Base-by-base conservation (phyloP, 2,329 filamentous ascomycete species). In the Alternaria brassicicola region DNA sequence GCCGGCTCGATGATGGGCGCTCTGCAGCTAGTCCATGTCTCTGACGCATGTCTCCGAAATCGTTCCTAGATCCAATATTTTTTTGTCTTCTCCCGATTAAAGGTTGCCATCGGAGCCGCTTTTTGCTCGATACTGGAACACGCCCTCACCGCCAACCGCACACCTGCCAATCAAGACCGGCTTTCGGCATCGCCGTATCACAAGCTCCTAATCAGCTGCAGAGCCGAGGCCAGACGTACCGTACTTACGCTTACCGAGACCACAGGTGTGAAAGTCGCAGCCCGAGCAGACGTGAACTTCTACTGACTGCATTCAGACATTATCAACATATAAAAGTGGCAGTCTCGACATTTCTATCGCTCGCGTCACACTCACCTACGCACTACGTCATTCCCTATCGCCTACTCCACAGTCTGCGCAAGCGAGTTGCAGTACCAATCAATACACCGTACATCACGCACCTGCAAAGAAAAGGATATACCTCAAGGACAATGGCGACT, bases 401-500 rank as follows among this genome's bases (percentile, higher is more conserved):
- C 55, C 62, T 47, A 47, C 43, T 58, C 60, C 59, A 56, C 31
- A 51, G 50, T 45, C 36, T 41, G 54, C 53, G 43, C 35, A 48
- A 58, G 45, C 58, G 52, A 42, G 50, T 50, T 38, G 28, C 52
- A 36, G 57, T 55, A 21, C 48, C 52, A 8, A 57, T 43, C 59
- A 31, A 58, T 60, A 51, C 55, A 41, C 51, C 47, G 12, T 49
- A 42, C 54, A 56, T 12, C 41, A 41, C 21, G 49, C 30, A 33
- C 25, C 42, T 42, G 8, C 47, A 47, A 53, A 26, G 12, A 38
- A 63, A 45, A 56, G 15, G 47, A 25, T 33, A 39, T 15, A 54
- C 45, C 36, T 57, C 42, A 28, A 69, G 63, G 62, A 74, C 59
- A 64, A 84, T 84, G 82, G 79, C 82, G 52, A 79, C 78, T 23